Percentiles rank a stretch among this genome's conserved stretches.
phyloP scores from a whole-genome alignment of 495 filamentous ascomycete species.

The Daldinia decipiens region DNA sequence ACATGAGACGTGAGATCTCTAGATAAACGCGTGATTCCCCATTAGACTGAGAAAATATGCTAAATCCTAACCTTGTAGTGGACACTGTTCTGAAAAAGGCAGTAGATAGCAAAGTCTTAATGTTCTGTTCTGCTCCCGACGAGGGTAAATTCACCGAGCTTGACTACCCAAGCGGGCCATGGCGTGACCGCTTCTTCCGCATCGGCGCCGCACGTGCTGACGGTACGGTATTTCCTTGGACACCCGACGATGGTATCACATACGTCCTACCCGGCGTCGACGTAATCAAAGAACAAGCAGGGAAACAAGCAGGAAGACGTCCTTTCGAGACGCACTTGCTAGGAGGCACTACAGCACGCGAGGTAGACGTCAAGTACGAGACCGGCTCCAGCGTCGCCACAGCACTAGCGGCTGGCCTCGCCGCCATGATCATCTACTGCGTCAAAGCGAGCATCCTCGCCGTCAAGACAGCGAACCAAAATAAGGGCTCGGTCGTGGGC shows the following conservation, averaged over 20 bases:
- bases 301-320: not conserved
- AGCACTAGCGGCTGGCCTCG: not conserved
- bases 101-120: not conserved
- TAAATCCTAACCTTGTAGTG: not conserved
- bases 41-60: not conserved
- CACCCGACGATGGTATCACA: conserved; percentile 1
- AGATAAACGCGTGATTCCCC: too few relatives aligned
- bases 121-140: conserved; percentile 14
- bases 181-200: conserved; percentile 14
- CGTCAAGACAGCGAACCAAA: not conserved
- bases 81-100: not conserved
- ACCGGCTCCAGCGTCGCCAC: not conserved
- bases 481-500: not conserved
- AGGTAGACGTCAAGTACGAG: not conserved
- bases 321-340: not conserved
- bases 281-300: not conserved
- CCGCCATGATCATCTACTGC: not conserved
- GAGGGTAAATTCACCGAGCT: conserved; percentile 8
- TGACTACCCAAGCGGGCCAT: conserved; percentile 11
- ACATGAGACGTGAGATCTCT: too few relatives aligned
- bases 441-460: not conserved
- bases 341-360: not conserved
- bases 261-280: not conserved
- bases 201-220: conserved; percentile 17
- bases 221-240: conserved; percentile 9